Percentiles rank a stretch among this genome's conserved stretches.
Evolutionary conservation across 176 grass and related monocot genomes (phyloP).

Genomic region (Saccharum spontaneum): DNA sequence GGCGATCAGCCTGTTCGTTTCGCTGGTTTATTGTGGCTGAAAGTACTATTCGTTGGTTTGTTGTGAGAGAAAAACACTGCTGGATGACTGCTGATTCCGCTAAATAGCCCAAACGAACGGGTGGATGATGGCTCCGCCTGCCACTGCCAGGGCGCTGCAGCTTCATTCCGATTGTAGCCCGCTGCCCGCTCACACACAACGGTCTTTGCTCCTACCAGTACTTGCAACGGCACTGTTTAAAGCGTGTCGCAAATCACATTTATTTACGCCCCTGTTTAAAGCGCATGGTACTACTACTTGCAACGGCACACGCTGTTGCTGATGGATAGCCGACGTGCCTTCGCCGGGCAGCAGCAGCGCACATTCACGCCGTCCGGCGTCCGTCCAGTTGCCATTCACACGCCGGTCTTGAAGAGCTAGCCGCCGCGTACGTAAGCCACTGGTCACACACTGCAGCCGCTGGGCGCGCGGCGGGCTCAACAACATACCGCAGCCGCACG

Average conservation of each 20-base stretch:
- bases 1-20: no score
- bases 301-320: no score
- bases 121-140: conserved; percentile 3
- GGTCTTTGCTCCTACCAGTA: no score
- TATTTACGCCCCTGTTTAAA: neutral
- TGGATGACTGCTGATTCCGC: no score
- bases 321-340: neutral
- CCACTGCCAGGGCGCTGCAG: neutral
- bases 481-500: no score
- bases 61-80: no score
- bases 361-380: neutral
- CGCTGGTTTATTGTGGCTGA: no score
- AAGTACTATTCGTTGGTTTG: no score
- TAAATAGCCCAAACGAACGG: no score
- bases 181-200: neutral
- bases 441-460: no score
- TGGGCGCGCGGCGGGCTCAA: no score
- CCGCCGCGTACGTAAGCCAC: neutral
- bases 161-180: conserved; percentile 1
- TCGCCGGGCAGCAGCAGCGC: neutral
- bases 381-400: neutral
- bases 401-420: neutral
- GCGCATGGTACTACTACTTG: no score
- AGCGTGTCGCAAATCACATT: neutral
- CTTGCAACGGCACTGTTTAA: neutral